A percentile compares a stretch with the other conserved stretches of the same genome.
These are phyloP conservation scores for Bodo saltans DNA, from an alignment of 78 protist genomes.

Conservation along the genomic window DNA sequence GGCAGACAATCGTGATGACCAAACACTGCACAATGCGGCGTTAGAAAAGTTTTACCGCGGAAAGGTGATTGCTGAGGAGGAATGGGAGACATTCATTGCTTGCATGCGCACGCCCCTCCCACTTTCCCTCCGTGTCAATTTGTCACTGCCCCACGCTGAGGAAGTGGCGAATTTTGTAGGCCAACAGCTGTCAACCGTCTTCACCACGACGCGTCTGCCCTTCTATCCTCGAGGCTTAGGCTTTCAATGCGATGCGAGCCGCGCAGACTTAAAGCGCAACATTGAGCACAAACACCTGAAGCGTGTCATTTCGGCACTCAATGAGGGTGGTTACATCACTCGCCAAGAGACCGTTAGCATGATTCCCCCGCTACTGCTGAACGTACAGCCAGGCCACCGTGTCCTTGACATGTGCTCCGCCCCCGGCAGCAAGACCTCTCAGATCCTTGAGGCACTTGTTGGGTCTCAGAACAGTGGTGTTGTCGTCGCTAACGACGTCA, in stretches of 20 bases:
- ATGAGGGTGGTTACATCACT: neutral
- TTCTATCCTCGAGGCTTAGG: neutral
- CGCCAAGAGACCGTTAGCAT: conserved; percentile 62
- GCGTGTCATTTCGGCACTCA: neutral
- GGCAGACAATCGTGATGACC: no score
- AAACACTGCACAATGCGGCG: neutral
- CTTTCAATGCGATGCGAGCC: neutral
- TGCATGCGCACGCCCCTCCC: conserved; percentile 1
- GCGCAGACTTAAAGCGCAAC: conserved; percentile 3
- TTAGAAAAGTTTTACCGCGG: conserved; percentile 20
- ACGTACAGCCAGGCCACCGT: conserved; percentile 30
- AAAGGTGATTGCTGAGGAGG: conserved; percentile 18
- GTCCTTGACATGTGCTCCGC: conserved; percentile 98
- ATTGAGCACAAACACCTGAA: neutral
- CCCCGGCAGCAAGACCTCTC: conserved; percentile 96
- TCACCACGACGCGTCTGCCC: neutral
- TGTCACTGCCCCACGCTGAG: neutral
- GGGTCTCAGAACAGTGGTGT: neutral
- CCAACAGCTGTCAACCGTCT: neutral
- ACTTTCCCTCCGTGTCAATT: neutral
- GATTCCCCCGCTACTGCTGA: conserved; percentile 57
- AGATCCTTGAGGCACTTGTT: conserved; percentile 76
- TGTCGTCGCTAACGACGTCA: conserved; percentile 93
- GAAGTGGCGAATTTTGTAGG: neutral
- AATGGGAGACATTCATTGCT: neutral